phyloP scores from a whole-genome alignment of 352 stramenopile species.

The Globisporangium cylindrosporum region DNA sequence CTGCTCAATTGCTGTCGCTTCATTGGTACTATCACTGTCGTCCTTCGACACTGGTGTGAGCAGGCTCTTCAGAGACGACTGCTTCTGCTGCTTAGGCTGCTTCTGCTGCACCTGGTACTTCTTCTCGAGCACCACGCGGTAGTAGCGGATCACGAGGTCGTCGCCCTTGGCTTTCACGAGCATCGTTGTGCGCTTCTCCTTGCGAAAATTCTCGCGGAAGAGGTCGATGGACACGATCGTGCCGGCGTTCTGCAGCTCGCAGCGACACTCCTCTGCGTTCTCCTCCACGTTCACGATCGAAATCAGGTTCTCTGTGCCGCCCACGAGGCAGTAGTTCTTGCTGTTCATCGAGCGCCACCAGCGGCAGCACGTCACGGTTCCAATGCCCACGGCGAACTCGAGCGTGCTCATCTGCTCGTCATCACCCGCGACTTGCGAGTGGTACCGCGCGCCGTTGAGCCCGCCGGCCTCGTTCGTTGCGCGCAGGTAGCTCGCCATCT shows the following conservation, averaged over 20 bases:
- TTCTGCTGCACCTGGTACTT: constrained; percentile 39
- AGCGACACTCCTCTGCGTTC: constrained; percentile 81
- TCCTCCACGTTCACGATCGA: constrained; percentile 87
- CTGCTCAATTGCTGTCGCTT: not conserved
- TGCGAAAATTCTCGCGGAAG: constrained; percentile 72
- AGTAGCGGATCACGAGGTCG: constrained; percentile 55
- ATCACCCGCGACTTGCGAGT: constrained; percentile 78
- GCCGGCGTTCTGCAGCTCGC: constrained; percentile 64
- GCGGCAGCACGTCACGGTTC: constrained; percentile 54
- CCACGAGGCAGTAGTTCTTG: constrained; percentile 84
- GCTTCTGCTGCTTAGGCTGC: constrained; percentile 20
- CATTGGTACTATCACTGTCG: not conserved
- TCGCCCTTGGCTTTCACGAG: constrained; percentile 62
- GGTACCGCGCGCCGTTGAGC: constrained; percentile 77
- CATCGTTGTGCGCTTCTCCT: constrained; percentile 80
- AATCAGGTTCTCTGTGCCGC: constrained; percentile 69
- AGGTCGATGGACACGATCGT: constrained; percentile 74
- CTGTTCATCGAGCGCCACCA: constrained; percentile 85
- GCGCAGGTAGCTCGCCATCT: constrained; percentile 83
- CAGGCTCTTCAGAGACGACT: constrained; percentile 13
- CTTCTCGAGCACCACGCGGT: constrained; percentile 82
- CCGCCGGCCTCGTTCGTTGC: constrained; percentile 78
- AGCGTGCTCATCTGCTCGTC: constrained; percentile 84
- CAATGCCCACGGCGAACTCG: constrained; percentile 74
- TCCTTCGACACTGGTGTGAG: not conserved